Evolutionary conservation across 2,329 filamentous ascomycete genomes (phyloP).

Genomic region (Claviceps pazoutovae): DNA sequence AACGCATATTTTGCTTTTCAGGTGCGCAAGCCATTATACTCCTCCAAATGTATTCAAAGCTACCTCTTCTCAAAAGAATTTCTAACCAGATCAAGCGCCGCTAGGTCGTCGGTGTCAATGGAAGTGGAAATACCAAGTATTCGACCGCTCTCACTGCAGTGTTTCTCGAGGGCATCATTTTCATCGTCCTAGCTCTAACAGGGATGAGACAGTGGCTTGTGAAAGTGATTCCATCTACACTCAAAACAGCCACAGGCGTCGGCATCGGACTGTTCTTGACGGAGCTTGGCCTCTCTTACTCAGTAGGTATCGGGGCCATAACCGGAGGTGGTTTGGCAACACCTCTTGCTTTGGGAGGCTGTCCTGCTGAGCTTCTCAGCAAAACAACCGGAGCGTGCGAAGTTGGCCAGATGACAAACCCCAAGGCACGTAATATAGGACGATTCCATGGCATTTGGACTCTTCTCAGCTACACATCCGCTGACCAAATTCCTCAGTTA

Average conservation of each 20-base stretch:
- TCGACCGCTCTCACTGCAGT: constrained; percentile 47
- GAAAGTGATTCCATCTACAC: constrained; percentile 47
- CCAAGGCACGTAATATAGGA: constrained; percentile 38
- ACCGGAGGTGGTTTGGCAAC: constrained; percentile 52
- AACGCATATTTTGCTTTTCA: constrained; percentile 57
- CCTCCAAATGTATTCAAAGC: not conserved
- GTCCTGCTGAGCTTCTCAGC: constrained; percentile 41
- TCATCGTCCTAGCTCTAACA: constrained; percentile 48
- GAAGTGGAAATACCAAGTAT: constrained; percentile 42
- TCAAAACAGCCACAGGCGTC: constrained; percentile 52
- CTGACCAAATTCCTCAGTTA: constrained; percentile 31
- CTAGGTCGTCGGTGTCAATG: constrained; percentile 44
- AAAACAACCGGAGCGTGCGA: constrained; percentile 33
- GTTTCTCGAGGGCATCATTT: constrained; percentile 51
- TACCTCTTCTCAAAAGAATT: not conserved
- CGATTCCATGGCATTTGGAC: not conserved
- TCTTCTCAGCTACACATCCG: not conserved
- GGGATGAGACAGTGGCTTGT: constrained; percentile 63
- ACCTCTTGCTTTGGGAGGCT: constrained; percentile 66
- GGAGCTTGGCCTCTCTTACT: constrained; percentile 57
- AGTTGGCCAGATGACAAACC: constrained; percentile 59
- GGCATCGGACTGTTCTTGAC: constrained; percentile 53
- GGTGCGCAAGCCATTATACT: constrained; percentile 7
- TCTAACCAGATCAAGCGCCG: not conserved
- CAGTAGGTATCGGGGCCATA: constrained; percentile 69